phyloP scores from a whole-genome alignment of 2,329 filamentous ascomycete genomes.

The Fonsecaea multimorphosa region DNA sequence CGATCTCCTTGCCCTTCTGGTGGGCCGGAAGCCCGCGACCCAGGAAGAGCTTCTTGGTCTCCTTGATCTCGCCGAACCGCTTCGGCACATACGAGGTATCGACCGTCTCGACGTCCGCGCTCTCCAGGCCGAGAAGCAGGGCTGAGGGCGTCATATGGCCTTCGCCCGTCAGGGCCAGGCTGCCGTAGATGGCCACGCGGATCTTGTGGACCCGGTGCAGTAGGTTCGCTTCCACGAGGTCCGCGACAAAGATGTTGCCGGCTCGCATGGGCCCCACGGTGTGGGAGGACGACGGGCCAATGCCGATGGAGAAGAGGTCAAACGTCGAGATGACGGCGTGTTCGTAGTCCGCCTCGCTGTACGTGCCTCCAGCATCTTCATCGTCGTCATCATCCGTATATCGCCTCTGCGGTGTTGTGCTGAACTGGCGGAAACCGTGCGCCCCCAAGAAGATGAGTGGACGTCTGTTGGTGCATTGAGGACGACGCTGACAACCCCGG shows the following conservation, averaged over 20 bases:
- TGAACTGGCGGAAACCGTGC: constrained; percentile 8
- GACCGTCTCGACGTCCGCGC: constrained; percentile 34
- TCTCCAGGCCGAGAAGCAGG: constrained; percentile 35
- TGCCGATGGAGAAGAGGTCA: constrained; percentile 38
- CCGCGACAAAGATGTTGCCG: constrained; percentile 36
- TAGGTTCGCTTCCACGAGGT: constrained; percentile 33
- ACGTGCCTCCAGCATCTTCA: constrained; percentile 20
- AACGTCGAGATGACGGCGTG: constrained; percentile 38
- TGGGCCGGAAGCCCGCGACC: constrained; percentile 20
- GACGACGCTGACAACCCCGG: neutral
- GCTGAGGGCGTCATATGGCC: constrained; percentile 26
- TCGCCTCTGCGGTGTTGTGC: constrained; percentile 9
- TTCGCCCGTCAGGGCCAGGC: constrained; percentile 17
- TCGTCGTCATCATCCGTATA: constrained; percentile 26
- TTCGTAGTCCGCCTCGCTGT: constrained; percentile 30
- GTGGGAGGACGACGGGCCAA: constrained; percentile 37
- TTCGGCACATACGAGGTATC: constrained; percentile 34
- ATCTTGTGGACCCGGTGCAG: constrained; percentile 32
- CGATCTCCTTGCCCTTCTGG: constrained; percentile 25
- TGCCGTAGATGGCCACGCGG: constrained; percentile 34
- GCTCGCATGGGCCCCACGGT: constrained; percentile 38
- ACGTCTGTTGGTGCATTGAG: neutral
- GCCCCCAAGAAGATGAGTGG: neutral
- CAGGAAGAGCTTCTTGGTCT: constrained; percentile 29
- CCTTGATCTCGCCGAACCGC: constrained; percentile 31